Base-by-base conservation (phyloP, 441 rosid genomes). In the Erysimum cheiri region DNA sequence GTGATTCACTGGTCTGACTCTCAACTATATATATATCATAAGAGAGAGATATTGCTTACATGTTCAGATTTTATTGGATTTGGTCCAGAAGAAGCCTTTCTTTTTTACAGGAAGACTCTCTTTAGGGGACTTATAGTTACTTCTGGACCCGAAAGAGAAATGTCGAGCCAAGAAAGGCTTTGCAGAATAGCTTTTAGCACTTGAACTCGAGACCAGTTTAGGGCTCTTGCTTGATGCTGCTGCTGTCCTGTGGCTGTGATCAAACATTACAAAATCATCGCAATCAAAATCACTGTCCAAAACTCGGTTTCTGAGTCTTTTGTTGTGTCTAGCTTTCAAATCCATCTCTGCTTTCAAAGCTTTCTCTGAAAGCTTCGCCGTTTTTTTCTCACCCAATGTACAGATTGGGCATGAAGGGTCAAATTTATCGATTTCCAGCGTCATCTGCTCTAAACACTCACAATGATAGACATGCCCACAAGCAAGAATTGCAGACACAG, bases 391-490 rank as follows among this genome's bases (percentile, higher is more conserved):
- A 43, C 97, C 98, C 41, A 89, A 62, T n/a, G 88, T 89, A 73
- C 99, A 96, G 59, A 96, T 54, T 4, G 97, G 99, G 82, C 99
- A 96, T 19, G 86, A 74, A 6, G 99, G 99, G 75, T 96, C 97
- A 39, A 88, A 96, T 78, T 93, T 93, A 76, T 82, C 76, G 47
- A 87, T 72, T 73, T 93, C 98, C 31, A 75, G 81, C 0, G 99
- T 96, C 88, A 93, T 77, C 57, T 79, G 85, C 77, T 96, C 99
- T 85, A 96, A 84, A 86, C 99, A 96, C 36, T 96, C 99, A 36
- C 96, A 94, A 68, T 96, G 99, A 80, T 89, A 93, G 68, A 82
- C 90, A 80, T 96, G 99, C 17, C 97, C 98, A 58, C 99, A 96
- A 10, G 73, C 80, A 73, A 96, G 80, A 69, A 96, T 86, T 37